Conservation (phyloP, 768 basidiomycete genomes). For the Kondoa malvinella region DNA sequence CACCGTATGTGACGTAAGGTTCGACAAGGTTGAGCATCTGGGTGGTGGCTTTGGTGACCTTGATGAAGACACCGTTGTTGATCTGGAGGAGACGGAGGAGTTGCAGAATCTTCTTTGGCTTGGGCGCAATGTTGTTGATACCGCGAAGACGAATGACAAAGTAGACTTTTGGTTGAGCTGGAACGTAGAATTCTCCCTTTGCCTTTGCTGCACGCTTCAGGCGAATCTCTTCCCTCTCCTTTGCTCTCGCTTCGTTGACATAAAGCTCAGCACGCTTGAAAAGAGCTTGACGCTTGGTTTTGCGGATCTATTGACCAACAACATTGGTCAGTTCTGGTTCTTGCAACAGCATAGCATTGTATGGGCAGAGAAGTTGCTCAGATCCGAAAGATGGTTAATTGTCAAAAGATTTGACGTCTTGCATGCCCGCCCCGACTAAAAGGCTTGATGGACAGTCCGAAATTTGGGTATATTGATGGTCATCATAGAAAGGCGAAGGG, state of each 20-base stretch:
- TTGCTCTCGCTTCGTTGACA: slow-evolving; percentile 83
- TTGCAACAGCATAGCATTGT: neutral
- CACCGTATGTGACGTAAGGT: slow-evolving; percentile 93
- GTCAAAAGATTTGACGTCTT: slow-evolving; percentile 15
- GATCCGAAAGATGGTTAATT: slow-evolving; percentile 38
- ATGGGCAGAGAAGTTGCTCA: slow-evolving; percentile 27
- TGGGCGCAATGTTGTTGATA: slow-evolving; percentile 99
- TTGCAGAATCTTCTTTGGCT: slow-evolving; percentile 97
- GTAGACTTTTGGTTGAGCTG: slow-evolving; percentile 89
- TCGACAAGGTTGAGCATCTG: slow-evolving; percentile 97
- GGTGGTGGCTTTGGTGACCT: slow-evolving; percentile 85
- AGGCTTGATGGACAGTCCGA: slow-evolving; percentile 23
- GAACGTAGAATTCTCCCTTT: slow-evolving; percentile 91
- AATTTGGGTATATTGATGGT: slow-evolving; percentile 31
- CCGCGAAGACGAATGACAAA: slow-evolving; percentile 87
- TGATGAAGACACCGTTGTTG: slow-evolving; percentile 98
- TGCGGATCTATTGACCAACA: slow-evolving; percentile 45
- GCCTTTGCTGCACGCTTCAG: slow-evolving; percentile 80
- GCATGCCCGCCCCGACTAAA: slow-evolving; percentile 15
- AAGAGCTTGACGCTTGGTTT: slow-evolving; percentile 86
- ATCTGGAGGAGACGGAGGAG: slow-evolving; percentile 96
- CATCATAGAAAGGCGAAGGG: slow-evolving; percentile 30
- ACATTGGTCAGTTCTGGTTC: neutral
- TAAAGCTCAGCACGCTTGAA: slow-evolving; percentile 99
- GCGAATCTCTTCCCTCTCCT: slow-evolving; percentile 92